A percentile compares a stretch with the other conserved stretches of the same genome.
Evolutionary conservation across 345 rosid species (phyloP).

Genomic region (Heritiera fomes): DNA sequence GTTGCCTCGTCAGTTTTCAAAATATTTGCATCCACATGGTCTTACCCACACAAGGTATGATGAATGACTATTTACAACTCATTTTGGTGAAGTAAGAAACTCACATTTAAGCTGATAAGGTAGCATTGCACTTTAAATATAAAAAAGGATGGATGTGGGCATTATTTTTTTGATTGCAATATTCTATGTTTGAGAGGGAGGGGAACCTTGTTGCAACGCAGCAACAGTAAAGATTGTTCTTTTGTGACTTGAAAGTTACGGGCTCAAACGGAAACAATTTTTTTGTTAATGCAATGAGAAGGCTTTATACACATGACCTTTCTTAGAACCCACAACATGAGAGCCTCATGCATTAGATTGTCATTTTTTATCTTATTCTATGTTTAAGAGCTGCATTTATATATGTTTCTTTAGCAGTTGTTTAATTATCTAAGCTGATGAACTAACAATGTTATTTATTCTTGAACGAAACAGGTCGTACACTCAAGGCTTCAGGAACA

Average conservation of each 20-base stretch:
- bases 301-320: too few species aligned
- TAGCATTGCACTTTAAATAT: neutral
- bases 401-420: neutral
- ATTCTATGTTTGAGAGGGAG: neutral
- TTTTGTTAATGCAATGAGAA: too few species aligned
- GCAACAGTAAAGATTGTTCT: too few species aligned
- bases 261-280: too few species aligned
- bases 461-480: constrained; percentile 52
- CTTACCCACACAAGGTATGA: constrained; percentile 89
- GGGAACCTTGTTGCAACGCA: too few species aligned
- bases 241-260: too few species aligned
- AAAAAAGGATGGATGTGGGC: neutral
- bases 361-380: too few species aligned
- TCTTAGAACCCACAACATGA: too few species aligned
- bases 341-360: too few species aligned
- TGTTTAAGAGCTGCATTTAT: neutral
- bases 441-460: neutral
- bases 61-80: neutral
- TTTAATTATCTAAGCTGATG: neutral
- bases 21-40: constrained; percentile 85
- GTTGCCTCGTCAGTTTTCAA: constrained; percentile 82
- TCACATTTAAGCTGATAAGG: neutral
- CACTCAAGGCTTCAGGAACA: constrained; percentile 90
- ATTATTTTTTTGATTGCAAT: neutral
- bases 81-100: neutral